Evolutionary conservation across 768 basidiomycete genomes (phyloP).

Genomic region (Mycena maculata): DNA sequence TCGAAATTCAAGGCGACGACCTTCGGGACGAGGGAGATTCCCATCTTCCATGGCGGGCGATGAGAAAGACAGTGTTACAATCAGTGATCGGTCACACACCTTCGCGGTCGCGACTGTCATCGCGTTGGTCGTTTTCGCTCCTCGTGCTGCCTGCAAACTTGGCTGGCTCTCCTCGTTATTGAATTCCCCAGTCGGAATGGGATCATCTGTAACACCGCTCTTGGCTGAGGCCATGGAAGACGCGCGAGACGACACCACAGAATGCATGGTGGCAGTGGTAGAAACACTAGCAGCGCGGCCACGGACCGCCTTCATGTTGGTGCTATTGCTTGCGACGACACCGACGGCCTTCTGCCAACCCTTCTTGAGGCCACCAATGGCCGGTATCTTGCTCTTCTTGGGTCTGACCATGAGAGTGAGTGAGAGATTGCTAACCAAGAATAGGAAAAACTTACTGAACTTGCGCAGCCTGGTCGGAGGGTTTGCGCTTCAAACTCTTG

Average conservation of each 20-base stretch:
- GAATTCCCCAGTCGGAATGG: background rate
- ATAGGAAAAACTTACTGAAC: background rate
- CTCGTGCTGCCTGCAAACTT: background rate
- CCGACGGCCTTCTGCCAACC: background rate
- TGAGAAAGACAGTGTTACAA: background rate
- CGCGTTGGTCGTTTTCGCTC: background rate
- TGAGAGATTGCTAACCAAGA: background rate
- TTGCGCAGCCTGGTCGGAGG: background rate
- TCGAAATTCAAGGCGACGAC: too few species aligned
- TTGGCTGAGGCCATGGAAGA: background rate
- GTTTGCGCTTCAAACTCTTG: background rate
- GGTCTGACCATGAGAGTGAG: background rate
- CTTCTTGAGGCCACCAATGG: background rate
- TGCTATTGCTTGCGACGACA: background rate
- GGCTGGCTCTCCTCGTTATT: background rate
- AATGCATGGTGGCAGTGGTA: background rate
- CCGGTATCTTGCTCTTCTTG: background rate
- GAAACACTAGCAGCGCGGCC: background rate
- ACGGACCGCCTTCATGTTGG: background rate
- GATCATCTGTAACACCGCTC: background rate
- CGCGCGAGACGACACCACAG: background rate
- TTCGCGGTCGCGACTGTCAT: background rate
- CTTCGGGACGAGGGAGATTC: too few species aligned
- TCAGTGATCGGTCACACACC: background rate
- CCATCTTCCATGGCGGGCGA: too few species aligned